phyloP scores from a whole-genome alignment of 345 rosid genomes.

The Arabidopsis suecica region DNA sequence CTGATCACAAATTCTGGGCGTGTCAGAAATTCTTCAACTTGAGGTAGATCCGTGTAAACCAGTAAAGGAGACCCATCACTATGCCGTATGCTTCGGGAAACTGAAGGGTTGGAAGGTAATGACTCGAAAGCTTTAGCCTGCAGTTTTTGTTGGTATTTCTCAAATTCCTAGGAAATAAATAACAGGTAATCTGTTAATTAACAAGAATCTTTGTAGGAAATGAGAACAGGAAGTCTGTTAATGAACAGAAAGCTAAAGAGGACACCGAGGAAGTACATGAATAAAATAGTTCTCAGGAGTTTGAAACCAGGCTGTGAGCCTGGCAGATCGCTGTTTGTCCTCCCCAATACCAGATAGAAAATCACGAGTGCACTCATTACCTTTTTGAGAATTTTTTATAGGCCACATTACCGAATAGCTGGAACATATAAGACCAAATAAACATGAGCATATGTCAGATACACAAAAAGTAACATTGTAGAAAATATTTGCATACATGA shows the following conservation, averaged over 20 bases:
- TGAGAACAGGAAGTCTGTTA: conserved; percentile 14
- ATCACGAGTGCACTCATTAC: conserved; percentile 89
- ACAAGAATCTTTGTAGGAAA: conserved; percentile 25
- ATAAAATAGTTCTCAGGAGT: conserved; percentile 83
- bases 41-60: conserved; percentile 92
- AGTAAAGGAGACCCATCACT: conserved; percentile 58
- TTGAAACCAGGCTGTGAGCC: conserved; percentile 92
- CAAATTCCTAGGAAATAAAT: conserved; percentile 61
- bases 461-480: conserved; percentile 4
- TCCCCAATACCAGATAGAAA: conserved; percentile 88
- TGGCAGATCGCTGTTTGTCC: conserved; percentile 88
- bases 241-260: not conserved
- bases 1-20: conserved; percentile 85
- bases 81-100: conserved; percentile 46
- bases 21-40: conserved; percentile 78
- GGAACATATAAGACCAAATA: conserved; percentile 35
- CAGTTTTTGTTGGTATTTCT: conserved; percentile 61
- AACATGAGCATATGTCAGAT: conserved; percentile 21
- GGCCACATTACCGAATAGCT: conserved; percentile 95
- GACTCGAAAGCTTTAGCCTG: conserved; percentile 48
- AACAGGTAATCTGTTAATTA: conserved; percentile 30
- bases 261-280: conserved; percentile 51
- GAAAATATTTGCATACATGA: conserved; percentile 15
- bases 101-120: conserved; percentile 46
- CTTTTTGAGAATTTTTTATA: conserved; percentile 55